Base-by-base conservation (phyloP, 2,329 filamentous ascomycete species). In the Fonsecaea nubica region DNA sequence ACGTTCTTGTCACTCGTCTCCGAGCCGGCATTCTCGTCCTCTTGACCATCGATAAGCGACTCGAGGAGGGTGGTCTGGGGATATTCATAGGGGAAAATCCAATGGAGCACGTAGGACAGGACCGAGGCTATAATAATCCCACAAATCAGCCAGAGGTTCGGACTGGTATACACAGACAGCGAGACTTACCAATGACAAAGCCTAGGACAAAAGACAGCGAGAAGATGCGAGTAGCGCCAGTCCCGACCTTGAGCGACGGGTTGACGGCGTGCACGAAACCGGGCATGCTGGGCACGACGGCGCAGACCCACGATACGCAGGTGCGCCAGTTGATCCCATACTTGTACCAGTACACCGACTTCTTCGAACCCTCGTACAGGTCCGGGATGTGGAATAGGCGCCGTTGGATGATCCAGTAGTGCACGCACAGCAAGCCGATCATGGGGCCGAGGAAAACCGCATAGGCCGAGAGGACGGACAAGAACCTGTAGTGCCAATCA, bases 371-470 rank as follows among this genome's bases (percentile, higher is more conserved):
- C 30, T 76, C 69, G 69, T 83, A 84, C 1, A 84, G 75, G 61
- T 82, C 79, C 4, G 75, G 75, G 10, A 84, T 72, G 62, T 81
- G 80, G 53, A 83, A 66, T 10, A 74, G 74, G 4, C 77, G 74
- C 15, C 69, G 61, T 6, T 80, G 76, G 4, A 84, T 73, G n/a
- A 77, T 32, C 42, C 67, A 74, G 66, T 75, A 77, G 52, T 76
- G 72, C 10, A 68, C 71, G 57, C 78, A 77, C 18, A 63, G 55
- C 33, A 68, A 18, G 4, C 75, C 75, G 57, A 69, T 69, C 70
- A 81, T 77, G 0, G 82, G 82, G 0, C 77, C 80, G 5, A 83
- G 75, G 72, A 84, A 83, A 15, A 82, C 79, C 3, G 74, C 76
- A 69, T 80, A 85, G 1, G 77, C 79, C 7, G 73, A 77, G 13